These are phyloP conservation scores for Aspergillus fischeri DNA, from an alignment of 2,329 filamentous ascomycete species.

Conservation along the genomic window DNA sequence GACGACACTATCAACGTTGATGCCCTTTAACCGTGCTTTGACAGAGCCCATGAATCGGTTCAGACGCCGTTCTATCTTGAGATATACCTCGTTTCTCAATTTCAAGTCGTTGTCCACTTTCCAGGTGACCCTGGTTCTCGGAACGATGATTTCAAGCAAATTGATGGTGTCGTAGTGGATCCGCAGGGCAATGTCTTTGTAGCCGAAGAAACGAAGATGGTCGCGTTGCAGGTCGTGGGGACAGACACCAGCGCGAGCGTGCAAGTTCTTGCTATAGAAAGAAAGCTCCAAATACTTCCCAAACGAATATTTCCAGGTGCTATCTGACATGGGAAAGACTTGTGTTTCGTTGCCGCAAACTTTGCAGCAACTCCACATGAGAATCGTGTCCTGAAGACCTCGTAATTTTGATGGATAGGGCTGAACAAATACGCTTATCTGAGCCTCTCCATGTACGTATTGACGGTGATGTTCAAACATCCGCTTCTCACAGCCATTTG, in stretches of 20 bases:
- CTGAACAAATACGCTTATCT: constrained; percentile 87
- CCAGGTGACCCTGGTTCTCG: constrained; percentile 87
- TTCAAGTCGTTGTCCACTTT: constrained; percentile 92
- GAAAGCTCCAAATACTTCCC: constrained; percentile 97
- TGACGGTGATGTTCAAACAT: constrained; percentile 93
- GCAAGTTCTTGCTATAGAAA: constrained; percentile 87
- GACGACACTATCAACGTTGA: constrained; percentile 85
- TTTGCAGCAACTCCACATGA: constrained; percentile 98
- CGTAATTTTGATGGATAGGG: constrained; percentile 64
- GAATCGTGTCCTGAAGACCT: constrained; percentile 68
- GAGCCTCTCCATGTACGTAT: constrained; percentile 93
- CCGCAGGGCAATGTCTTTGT: constrained; percentile 76
- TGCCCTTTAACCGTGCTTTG: constrained; percentile 75
- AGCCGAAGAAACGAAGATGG: constrained; percentile 88
- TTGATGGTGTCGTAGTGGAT: constrained; percentile 93
- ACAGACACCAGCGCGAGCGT: constrained; percentile 70
- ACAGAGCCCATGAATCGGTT: constrained; percentile 85
- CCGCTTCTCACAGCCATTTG: constrained; percentile 79
- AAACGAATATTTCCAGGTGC: constrained; percentile 97
- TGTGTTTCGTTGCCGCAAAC: constrained; percentile 86
- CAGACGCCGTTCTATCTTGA: constrained; percentile 74
- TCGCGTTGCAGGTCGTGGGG: constrained; percentile 89
- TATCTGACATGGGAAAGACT: constrained; percentile 84
- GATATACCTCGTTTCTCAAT: constrained; percentile 88
- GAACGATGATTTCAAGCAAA: constrained; percentile 90